A percentile compares a stretch with the other conserved stretches of the same genome.
phyloP scores from a whole-genome alignment of 1,284 basidiomycete genomes.

The Tilletia indica region DNA sequence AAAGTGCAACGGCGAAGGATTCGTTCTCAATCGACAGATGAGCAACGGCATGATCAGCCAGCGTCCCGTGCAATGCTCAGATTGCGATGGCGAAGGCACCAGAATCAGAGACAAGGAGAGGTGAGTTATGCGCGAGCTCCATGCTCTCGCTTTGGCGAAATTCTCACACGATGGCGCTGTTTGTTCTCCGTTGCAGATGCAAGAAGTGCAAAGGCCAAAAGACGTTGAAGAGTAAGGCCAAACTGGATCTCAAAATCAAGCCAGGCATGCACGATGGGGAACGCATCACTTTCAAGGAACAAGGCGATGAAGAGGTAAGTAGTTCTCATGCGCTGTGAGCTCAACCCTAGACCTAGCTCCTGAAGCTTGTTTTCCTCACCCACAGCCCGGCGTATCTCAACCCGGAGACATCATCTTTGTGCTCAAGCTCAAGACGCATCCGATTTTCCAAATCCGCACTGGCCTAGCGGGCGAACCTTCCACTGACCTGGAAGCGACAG shows the following conservation, averaged over 20 bases:
- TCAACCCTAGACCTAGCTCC: slow-evolving; percentile 30
- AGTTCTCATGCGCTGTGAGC: background rate
- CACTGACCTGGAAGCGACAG: slow-evolving; percentile 65
- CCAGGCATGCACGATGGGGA: slow-evolving; percentile 83
- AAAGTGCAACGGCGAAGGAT: slow-evolving; percentile 80
- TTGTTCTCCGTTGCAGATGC: slow-evolving; percentile 60
- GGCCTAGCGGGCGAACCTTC: slow-evolving; percentile 57
- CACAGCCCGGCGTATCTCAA: slow-evolving; percentile 27
- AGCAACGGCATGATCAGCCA: slow-evolving; percentile 58
- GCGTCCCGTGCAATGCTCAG: slow-evolving; percentile 65
- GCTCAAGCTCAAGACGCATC: slow-evolving; percentile 69
- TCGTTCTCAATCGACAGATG: slow-evolving; percentile 62
- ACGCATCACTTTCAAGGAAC: slow-evolving; percentile 79
- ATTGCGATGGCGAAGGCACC: slow-evolving; percentile 77
- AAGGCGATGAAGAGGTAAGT: slow-evolving; percentile 73
- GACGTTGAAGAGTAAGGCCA: slow-evolving; percentile 79
- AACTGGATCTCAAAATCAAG: slow-evolving; percentile 64
- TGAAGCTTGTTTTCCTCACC: background rate
- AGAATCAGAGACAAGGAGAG: slow-evolving; percentile 83
- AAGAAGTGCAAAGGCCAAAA: slow-evolving; percentile 91
- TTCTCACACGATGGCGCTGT: background rate
- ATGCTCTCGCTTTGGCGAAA: slow-evolving; percentile 20
- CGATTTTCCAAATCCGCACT: slow-evolving; percentile 76
- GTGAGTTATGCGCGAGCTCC: slow-evolving; percentile 57
- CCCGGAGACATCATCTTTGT: slow-evolving; percentile 70